Base-by-base conservation (phyloP, 2,329 filamentous ascomycete genomes). In the Fusarium odoratissimum region DNA sequence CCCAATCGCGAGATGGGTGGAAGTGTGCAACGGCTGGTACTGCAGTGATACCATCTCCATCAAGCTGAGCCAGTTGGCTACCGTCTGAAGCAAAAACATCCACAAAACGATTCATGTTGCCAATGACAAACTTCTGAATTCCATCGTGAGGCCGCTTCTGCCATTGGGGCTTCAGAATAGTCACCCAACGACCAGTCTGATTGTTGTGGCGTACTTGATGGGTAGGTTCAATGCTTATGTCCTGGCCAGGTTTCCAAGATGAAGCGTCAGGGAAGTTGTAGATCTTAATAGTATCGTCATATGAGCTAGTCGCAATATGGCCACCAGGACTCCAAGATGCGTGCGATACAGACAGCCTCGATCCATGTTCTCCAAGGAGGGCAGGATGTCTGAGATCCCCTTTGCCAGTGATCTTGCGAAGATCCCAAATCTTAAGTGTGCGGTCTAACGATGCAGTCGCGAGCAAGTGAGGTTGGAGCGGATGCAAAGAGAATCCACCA, bases 41-140 rank as follows among this genome's bases (percentile, higher is more conserved):
- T 11, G 96, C 96, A 2, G 95, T 97, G 75, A 99, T 97, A 1
- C 92, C 93, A 1, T 97, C 94, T 1, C 95, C 94, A 3, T 92
- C 94, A 1, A 97, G 82, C 81, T 98, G 95, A 1, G 93, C 95
- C 8, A 99, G 84, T 80, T 98, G 95, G 77, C 94, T 91, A 0
- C 96, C 96, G 54, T 92, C 89, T 1, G 91, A 88, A 1, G 92
- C 92, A 80, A 93, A 99, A 1, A 99, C 89, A 78, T 99, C 96
- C 3, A 98, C 94, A 76, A 98, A 98, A 3, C 96, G 90, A 79
- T 97, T 97, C 96, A 98, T 98, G 76, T 98, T 99, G 3, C 94
- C 96, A 64, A 99, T 95, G 30, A 91, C 93, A 76, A 99, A 95
- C 69, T 95, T 94, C 71, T 97, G 92, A 9, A 97, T 90, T 12